A percentile compares a stretch with the other conserved stretches of the same genome.
Conservation (phyloP, 163 green algal genomes). For the Scenedesmus sp. region DNA sequence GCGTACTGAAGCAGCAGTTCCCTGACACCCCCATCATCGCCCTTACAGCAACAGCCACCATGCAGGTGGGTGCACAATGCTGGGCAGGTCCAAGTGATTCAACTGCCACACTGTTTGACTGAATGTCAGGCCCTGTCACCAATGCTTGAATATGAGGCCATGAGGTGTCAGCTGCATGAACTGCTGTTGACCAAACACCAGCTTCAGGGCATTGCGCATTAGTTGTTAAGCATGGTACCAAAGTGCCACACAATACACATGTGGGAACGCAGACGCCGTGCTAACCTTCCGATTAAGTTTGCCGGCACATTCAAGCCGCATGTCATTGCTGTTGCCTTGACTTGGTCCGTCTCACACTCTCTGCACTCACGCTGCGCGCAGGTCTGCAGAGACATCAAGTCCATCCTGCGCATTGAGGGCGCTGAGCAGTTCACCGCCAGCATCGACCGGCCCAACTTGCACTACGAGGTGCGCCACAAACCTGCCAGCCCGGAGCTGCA, state of each 20-base stretch:
- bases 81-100: too few relatives aligned
- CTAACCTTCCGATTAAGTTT: too few relatives aligned
- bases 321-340: background rate
- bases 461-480: conserved; percentile 88
- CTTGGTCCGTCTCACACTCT: too few relatives aligned
- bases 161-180: too few relatives aligned
- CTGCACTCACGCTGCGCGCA: conserved; percentile 19
- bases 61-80: background rate
- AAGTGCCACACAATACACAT: background rate
- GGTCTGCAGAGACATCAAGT: conserved; percentile 79
- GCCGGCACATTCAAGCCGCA: background rate
- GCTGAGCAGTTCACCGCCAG: conserved; percentile 87
- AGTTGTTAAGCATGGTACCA: too few relatives aligned
- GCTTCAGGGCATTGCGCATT: too few relatives aligned
- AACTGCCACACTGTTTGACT: too few relatives aligned
- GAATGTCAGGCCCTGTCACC: too few relatives aligned
- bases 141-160: too few relatives aligned
- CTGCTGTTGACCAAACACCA: too few relatives aligned
- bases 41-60: conserved; percentile 91
- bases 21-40: conserved; percentile 86
- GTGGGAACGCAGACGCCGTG: too few relatives aligned
- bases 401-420: conserved; percentile 76
- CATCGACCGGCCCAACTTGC: conserved; percentile 94
- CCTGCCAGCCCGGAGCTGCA: conserved; percentile 8
- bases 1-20: conserved; percentile 83